Conservation (phyloP, 352 stramenopile species). For the Poterioochromonas sp. region DNA sequence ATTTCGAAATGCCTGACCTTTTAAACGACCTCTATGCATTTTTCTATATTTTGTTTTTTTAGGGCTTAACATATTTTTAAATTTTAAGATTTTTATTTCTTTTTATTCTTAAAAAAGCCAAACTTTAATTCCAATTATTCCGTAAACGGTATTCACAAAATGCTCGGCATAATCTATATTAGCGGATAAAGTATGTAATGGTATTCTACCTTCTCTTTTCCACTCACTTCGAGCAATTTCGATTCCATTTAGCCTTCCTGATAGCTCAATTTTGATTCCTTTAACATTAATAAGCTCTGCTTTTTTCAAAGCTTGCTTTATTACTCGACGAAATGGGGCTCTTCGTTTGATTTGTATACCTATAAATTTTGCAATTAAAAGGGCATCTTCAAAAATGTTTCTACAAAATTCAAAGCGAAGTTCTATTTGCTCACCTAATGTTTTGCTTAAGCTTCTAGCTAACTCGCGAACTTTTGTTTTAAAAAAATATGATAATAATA, state of each 20-base stretch:
- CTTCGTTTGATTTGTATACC: constrained; percentile 32
- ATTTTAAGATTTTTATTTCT: no score
- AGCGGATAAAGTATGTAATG: constrained; percentile 38
- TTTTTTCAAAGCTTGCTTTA: constrained; percentile 34
- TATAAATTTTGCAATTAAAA: constrained; percentile 35
- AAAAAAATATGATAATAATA: not conserved
- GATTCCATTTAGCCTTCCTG: constrained; percentile 38
- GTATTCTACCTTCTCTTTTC: constrained; percentile 31
- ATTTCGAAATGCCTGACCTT: constrained; percentile 14
- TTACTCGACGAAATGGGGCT: constrained; percentile 33
- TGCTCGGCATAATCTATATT: constrained; percentile 37
- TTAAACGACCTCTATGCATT: constrained; percentile 35
- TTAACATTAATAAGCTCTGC: constrained; percentile 31
- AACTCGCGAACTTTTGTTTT: not conserved
- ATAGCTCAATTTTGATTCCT: constrained; percentile 39
- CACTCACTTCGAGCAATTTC: constrained; percentile 36
- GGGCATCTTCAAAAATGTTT: constrained; percentile 32
- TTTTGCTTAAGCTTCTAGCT: constrained; percentile 4
- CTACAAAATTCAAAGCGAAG: constrained; percentile 42
- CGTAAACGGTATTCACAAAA: constrained; percentile 22
- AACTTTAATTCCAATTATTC: constrained; percentile 39
- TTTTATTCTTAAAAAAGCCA: constrained; percentile 35
- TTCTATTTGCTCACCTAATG: constrained; percentile 19
- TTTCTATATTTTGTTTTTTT: constrained; percentile 42
- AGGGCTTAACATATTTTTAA: constrained; percentile 33